A percentile compares a stretch with the other conserved stretches of the same genome.
phyloP scores from a whole-genome alignment of 352 stramenopile species.

The Peronospora tabacina region DNA sequence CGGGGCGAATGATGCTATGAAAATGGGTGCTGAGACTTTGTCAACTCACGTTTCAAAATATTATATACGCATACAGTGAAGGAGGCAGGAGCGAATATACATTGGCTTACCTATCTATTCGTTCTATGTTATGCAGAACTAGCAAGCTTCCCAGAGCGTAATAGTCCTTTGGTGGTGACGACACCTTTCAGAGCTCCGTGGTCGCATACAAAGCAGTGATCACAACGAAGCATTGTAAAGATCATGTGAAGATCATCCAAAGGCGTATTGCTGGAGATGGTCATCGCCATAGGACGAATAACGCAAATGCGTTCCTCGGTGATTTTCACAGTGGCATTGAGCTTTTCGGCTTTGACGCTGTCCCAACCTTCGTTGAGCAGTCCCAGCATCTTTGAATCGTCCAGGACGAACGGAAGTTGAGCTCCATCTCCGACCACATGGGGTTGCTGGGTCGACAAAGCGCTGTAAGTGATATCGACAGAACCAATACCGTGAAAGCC shows the following conservation, averaged over 20 bases:
- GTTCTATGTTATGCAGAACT: slow-evolving; percentile 4
- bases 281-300: slow-evolving; percentile 75
- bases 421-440: slow-evolving; percentile 12
- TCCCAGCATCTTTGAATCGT: slow-evolving; percentile 72
- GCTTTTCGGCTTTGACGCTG: slow-evolving; percentile 44
- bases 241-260: slow-evolving; percentile 87
- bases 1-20: too few species aligned
- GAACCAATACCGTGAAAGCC: slow-evolving; percentile 62
- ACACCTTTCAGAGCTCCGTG: slow-evolving; percentile 76
- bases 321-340: slow-evolving; percentile 58
- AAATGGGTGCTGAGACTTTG: too few species aligned
- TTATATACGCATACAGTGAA: too few species aligned
- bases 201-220: slow-evolving; percentile 84
- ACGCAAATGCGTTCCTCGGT: slow-evolving; percentile 50
- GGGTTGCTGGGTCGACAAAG: slow-evolving; percentile 29
- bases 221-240: slow-evolving; percentile 86
- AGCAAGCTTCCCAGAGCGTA: slow-evolving; percentile 38
- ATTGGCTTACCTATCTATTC: too few species aligned
- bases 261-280: slow-evolving; percentile 67
- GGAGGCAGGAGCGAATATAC: too few species aligned
- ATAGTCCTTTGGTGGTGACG: slow-evolving; percentile 70
- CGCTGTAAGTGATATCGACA: slow-evolving; percentile 63
- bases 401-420: slow-evolving; percentile 68
- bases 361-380: slow-evolving; percentile 72
- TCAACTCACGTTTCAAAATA: too few species aligned